Evolutionary conservation across 805 yeast genomes (phyloP).

Genomic region (Saccharomycopsis vini): DNA sequence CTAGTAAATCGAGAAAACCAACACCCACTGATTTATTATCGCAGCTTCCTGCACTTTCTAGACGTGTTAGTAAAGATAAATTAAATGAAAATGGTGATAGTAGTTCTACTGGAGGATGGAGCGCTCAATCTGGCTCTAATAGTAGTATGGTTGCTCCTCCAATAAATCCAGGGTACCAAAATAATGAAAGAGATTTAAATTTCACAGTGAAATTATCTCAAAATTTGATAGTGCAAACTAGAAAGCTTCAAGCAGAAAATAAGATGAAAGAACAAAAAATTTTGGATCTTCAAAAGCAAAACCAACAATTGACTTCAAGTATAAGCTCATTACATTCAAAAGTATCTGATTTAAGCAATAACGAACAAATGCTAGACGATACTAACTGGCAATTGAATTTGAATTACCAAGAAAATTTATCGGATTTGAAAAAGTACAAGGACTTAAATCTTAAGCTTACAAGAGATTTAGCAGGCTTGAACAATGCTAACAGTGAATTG

Average conservation of each 20-base stretch:
- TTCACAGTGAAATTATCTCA: slow-evolving; percentile 71
- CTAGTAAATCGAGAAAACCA: slow-evolving; percentile 3
- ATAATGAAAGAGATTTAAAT: slow-evolving; percentile 51
- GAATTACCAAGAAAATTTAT: slow-evolving; percentile 31
- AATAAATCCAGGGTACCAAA: slow-evolving; percentile 23
- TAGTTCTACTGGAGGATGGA: too few species aligned
- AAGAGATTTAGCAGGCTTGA: slow-evolving; percentile 33
- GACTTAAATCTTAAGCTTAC: slow-evolving; percentile 35
- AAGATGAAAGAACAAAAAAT: slow-evolving; percentile 27
- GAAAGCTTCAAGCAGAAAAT: slow-evolving; percentile 60
- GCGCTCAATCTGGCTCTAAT: too few species aligned
- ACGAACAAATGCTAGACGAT: slow-evolving; percentile 46
- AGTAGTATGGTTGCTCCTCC: slow-evolving; percentile 9
- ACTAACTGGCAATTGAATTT: slow-evolving; percentile 59
- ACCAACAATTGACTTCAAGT: slow-evolving; percentile 11
- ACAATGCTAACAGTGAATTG: slow-evolving; percentile 29
- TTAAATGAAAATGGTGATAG: background rate
- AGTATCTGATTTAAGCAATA: slow-evolving; percentile 22
- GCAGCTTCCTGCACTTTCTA: slow-evolving; percentile 12
- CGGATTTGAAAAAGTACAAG: slow-evolving; percentile 29
- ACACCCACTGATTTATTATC: slow-evolving; percentile 14
- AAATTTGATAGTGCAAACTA: slow-evolving; percentile 58
- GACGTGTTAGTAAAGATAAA: slow-evolving; percentile 16
- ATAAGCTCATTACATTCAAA: slow-evolving; percentile 15
- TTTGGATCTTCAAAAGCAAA: slow-evolving; percentile 10